Evolutionary conservation across 2,329 filamentous ascomycete genomes (phyloP), one percentile per base, ranked within the genome.

Genomic region (Fusarium transvaalense): DNA sequence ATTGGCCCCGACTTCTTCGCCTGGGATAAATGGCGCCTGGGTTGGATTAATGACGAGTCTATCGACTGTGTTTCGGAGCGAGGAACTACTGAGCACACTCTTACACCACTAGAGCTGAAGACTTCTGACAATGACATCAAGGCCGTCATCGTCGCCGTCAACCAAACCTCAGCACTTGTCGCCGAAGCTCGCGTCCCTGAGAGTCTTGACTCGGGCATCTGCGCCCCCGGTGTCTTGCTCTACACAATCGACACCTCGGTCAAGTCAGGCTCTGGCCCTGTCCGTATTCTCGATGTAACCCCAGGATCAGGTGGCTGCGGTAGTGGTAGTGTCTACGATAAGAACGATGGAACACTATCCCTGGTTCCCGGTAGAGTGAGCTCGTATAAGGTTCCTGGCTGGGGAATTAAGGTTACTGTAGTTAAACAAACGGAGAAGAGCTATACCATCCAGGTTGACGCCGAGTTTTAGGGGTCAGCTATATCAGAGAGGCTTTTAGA

Each of bases 1-100:
- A 75, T 74, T 1, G 75, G 69, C 14, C 78, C 77, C 12, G 78
- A 81, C 34, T 80, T 75, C 47, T 79, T 80, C 34, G 76, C 77
- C 2, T 80, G 78, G 79, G 74, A 80, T 54, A 79, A 81, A 68
- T 81, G 78, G 78, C 71, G 77, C 39, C 64, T 80, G 19, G 78
- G 78, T 19, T 80, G 79, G 79, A 51, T 81, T 2, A 27, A 54
- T 1, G 79, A 81, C 37, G 59, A 65, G 9, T 72, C 77, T 51
- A n/a, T 80, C 29, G 77, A 76, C 21, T 81, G 79, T 56, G 64
- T 80, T n/a, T 45, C 62, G 3, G 56, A 55, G 2, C 21, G 45
- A 8, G 75, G 73, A 17, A 73, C 64, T 14, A 78, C 59, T 5
- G 66, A 68, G 8, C 78, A 80, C 41, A 71, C 34, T 4, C 56